Base-by-base conservation (phyloP, 2,329 filamentous ascomycete genomes). In the Seiridium unicorne region DNA sequence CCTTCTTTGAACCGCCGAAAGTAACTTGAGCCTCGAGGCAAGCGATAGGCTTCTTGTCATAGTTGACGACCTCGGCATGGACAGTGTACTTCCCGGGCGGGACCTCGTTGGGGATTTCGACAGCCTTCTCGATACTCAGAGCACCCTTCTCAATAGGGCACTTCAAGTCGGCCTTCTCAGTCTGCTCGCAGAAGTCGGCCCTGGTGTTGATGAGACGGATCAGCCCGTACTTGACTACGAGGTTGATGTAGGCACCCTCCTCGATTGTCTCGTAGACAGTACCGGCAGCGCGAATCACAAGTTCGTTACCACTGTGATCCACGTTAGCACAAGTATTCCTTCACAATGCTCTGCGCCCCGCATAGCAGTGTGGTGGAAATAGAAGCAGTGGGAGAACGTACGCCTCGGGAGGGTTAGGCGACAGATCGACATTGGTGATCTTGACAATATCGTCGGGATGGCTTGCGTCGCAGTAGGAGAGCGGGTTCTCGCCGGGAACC, bases 1-100 rank as follows among this genome's bases (percentile, higher is more conserved):
- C 72, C 61, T 77, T 76, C 61, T 75, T 74, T 26, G 47, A 49
- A 66, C 76, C 74, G 59, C 76, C 77, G 72, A 95, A 94, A 49
- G 76, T 72, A 61, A 95, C 86, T 5, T 81, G 84, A 31, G 93
- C 93, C 59, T 89, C 89, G 71, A 99, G 82, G 78, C 95, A 99
- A 62, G 93, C 96, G 65, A 99, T 90, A 71, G 87, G 88, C 65
- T 88, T 81, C 60, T 85, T 81, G 56, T 96, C 88, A 62, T 80
- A 82, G 66, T 86, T 92, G 76, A 86, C 89, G 54, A 96, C 94
- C 72, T 98, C 91, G 47, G 94, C 95, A 44, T 89, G 78, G 42
- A 99, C 95, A 18, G 85, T 90, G 83, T 97, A 99, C 71, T 87
- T 93, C 73, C 93, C 95, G 61, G 92, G 90, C 73, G 94, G 94